Evolutionary conservation across 2,329 filamentous ascomycete species (phyloP).

Genomic region (Stachybotrys elegans): DNA sequence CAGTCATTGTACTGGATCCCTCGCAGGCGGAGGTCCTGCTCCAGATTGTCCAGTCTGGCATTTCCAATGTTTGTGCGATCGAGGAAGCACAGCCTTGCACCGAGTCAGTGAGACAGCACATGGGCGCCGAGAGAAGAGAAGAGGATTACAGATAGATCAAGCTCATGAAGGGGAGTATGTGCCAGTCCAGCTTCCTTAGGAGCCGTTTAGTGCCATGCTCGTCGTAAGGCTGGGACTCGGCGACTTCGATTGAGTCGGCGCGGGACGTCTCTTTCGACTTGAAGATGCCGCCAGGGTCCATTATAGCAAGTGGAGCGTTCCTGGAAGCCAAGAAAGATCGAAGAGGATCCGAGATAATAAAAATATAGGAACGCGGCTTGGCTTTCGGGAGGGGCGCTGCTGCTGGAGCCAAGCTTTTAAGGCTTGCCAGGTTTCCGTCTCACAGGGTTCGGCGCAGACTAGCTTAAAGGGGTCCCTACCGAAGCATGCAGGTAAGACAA

Average conservation of each 20-base stretch:
- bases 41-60: conserved; percentile 8
- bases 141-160: not conserved
- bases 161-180: conserved; percentile 1
- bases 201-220: not conserved
- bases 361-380: not conserved
- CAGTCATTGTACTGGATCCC: conserved; percentile 54
- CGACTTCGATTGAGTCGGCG: not conserved
- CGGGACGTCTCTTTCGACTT: not conserved
- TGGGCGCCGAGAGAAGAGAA: not conserved
- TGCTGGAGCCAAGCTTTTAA: not conserved
- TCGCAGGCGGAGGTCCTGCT: conserved; percentile 39
- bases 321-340: not conserved
- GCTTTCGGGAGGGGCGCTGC: not conserved
- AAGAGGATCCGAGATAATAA: not conserved
- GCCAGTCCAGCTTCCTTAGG: not conserved
- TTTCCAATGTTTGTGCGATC: conserved; percentile 66
- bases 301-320: not conserved
- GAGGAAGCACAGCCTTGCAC: conserved; percentile 51
- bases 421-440: not conserved
- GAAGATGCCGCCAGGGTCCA: not conserved
- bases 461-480: not conserved
- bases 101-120: not conserved
- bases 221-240: not conserved
- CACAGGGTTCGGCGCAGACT: not conserved
- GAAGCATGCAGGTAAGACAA: conserved; percentile 1